Base-by-base conservation (phyloP, 2,329 filamentous ascomycete genomes). In the Neofusicoccum umdonicola region DNA sequence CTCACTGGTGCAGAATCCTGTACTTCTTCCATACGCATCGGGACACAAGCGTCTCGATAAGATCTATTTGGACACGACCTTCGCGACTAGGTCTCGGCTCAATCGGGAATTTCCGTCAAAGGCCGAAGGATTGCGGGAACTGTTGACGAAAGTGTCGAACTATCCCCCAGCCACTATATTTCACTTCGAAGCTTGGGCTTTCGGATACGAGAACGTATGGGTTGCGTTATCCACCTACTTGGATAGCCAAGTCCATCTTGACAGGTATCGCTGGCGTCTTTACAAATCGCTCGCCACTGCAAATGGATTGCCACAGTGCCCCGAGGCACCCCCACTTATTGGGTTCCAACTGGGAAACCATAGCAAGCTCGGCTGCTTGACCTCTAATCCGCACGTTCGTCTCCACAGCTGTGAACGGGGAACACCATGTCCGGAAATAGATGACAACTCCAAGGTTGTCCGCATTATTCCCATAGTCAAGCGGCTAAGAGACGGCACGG, bases 171-270 rank as follows among this genome's bases (percentile, higher is more conserved):
- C 92, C 44, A 96, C 92, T 0, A 75, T 90, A 0, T 97, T 97
- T 71, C 90, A 96, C 74, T 84, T 98, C 51, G 87, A 93, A 64
- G 87, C 92, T 0, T 97, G 93, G 93, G 97, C 94, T 0, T 95
- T 95, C 72, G 91, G 91, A 0, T 97, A 97, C 68, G 93, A 98
- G 74, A 90, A 96, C 61, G 92, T 97, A 0, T 97, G 93, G 93
- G 81, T 93, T 65, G 90, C 92, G 0, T 78, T 98, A 0, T 88
- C 92, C 0, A 85, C 88, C 22, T 86, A 87, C 11, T 79, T 97
- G 0, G 78, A 85, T 5, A 89, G 88, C 0, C 70, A 89, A 81
- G 85, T 97, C 1, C 94, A 97, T 70, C 86, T 97, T 2, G 92
- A 96, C 72, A 80, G 86, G 15, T 97, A 97, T 73, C 92, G 93